phyloP scores from a whole-genome alignment of 257 asterid species.

The Solanum corneliomulleri region DNA sequence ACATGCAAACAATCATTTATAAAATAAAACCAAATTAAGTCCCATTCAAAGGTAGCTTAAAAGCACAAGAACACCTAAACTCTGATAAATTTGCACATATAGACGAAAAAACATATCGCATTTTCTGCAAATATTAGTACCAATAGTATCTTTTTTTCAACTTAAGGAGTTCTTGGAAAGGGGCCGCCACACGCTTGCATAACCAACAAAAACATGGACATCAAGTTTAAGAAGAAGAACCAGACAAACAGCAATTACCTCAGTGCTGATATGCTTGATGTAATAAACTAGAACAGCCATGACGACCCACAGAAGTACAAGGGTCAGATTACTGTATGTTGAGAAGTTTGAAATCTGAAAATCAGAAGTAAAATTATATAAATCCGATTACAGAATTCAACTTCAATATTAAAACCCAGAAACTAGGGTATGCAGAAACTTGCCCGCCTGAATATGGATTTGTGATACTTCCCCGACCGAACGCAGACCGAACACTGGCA shows the following conservation, averaged over 20 bases:
- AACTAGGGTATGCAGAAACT: constrained; percentile 8
- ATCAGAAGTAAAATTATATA: background rate
- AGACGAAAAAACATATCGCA: background rate
- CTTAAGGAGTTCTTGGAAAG: background rate
- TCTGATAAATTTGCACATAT: background rate
- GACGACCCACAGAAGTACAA: constrained; percentile 81
- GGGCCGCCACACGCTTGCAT: background rate
- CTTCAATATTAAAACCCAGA: background rate
- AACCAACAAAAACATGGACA: background rate
- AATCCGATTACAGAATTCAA: background rate
- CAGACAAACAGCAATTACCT: constrained; percentile 41
- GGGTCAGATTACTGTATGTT: constrained; percentile 84
- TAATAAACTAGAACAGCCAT: constrained; percentile 61
- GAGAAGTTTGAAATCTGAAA: constrained; percentile 93
- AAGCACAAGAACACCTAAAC: background rate
- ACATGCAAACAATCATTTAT: background rate
- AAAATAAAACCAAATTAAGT: background rate
- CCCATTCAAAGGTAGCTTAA: background rate
- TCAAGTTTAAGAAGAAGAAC: background rate
- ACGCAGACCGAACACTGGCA: constrained; percentile 89
- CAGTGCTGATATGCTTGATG: constrained; percentile 68
- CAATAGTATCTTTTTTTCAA: background rate
- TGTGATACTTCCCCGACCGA: constrained; percentile 88
- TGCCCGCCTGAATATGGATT: constrained; percentile 84
- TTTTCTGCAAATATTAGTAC: background rate